phyloP scores from a whole-genome alignment of 306 rosid species.

The Vigna mungo region DNA sequence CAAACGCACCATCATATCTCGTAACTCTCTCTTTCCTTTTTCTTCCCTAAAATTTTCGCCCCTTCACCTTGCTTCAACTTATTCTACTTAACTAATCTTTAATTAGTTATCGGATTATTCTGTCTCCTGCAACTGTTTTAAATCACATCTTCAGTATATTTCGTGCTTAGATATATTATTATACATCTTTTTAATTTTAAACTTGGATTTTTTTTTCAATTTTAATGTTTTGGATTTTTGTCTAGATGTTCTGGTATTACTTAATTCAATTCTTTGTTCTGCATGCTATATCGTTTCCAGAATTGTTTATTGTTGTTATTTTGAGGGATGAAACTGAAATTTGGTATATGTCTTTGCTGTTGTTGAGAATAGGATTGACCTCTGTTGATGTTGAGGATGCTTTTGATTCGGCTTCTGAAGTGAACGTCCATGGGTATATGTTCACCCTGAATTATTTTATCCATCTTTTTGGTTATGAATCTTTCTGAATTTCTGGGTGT shows the following conservation, averaged over 20 bases:
- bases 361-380: constrained; percentile 62
- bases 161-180: neutral
- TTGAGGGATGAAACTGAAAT: neutral
- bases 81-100: neutral
- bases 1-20: constrained; percentile 82
- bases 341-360: constrained; percentile 36
- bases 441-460: constrained; percentile 24
- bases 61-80: neutral
- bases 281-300: neutral
- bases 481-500: neutral
- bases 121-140: neutral
- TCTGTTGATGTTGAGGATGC: constrained; percentile 67
- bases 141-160: constrained; percentile 4
- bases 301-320: neutral
- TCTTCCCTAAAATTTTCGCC: neutral
- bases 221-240: neutral
- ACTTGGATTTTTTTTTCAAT: no score
- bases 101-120: neutral
- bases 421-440: constrained; percentile 69
- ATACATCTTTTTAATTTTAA: neutral
- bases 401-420: constrained; percentile 63
- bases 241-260: neutral
- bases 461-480: constrained; percentile 26
- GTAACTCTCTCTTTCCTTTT: constrained; percentile 46
- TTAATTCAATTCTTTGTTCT: neutral